A percentile compares a stretch with the other conserved stretches of the same genome.
phyloP scores from a whole-genome alignment of 2,329 filamentous ascomycete species.

The Trichoderma asperellum region DNA sequence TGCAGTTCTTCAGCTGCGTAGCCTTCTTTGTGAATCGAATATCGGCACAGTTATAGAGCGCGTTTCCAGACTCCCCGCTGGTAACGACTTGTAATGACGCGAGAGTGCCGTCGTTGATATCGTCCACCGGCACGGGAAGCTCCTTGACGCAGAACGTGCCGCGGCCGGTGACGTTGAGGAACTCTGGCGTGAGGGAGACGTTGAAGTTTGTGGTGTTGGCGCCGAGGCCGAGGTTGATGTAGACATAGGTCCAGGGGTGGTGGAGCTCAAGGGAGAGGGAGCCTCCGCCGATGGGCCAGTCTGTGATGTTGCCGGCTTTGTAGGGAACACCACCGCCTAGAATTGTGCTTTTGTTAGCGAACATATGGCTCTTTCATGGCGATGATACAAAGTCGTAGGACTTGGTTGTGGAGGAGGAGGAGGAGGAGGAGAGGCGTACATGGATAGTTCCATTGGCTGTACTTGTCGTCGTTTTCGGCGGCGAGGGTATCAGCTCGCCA shows the following conservation, averaged over 20 bases:
- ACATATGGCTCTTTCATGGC: neutral
- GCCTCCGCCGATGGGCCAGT: conserved; percentile 58
- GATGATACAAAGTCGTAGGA: neutral
- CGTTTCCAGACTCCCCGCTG: conserved; percentile 58
- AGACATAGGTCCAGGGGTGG: conserved; percentile 58
- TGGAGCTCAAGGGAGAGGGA: conserved; percentile 54
- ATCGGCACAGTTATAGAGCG: conserved; percentile 77
- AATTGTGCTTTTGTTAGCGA: conserved; percentile 9
- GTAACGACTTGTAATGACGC: conserved; percentile 73
- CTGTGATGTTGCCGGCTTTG: conserved; percentile 51
- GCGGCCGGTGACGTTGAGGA: conserved; percentile 61
- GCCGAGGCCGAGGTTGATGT: conserved; percentile 57
- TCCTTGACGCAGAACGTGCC: conserved; percentile 69
- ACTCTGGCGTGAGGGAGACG: conserved; percentile 64
- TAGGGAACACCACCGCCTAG: conserved; percentile 54
- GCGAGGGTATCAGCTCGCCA: conserved; percentile 55
- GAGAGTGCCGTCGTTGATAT: conserved; percentile 60
- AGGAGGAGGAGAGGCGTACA: conserved; percentile 45
- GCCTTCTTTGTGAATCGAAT: conserved; percentile 65
- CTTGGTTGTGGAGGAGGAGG: neutral
- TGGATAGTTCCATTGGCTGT: conserved; percentile 56
- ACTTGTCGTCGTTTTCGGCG: conserved; percentile 43
- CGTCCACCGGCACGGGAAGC: conserved; percentile 58
- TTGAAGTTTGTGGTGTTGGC: conserved; percentile 66
- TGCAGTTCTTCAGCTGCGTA: conserved; percentile 47